These are phyloP conservation scores for Sinapis alba DNA, from an alignment of 441 rosid genomes.

Conservation along the genomic window DNA sequence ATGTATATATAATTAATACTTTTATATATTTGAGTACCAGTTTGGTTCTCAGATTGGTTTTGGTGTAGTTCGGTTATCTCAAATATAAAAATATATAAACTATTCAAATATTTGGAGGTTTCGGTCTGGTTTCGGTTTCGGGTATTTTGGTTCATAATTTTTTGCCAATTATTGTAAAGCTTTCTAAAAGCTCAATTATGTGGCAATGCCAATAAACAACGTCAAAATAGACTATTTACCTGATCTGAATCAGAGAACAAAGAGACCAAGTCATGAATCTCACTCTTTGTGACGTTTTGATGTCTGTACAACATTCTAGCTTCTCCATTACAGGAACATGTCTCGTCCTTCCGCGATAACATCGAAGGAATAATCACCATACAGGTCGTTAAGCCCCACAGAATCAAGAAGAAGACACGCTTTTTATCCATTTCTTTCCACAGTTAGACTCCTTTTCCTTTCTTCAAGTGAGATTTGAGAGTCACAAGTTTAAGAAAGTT, in stretches of 20 bases:
- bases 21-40: no score
- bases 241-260: conserved; percentile 71
- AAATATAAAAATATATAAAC: no score
- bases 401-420: conserved; percentile 48
- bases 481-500: conserved; percentile 57
- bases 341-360: conserved; percentile 41
- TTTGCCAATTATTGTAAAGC: no score
- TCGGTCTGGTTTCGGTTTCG: no score
- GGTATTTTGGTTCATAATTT: no score
- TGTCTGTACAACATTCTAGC: conserved; percentile 46
- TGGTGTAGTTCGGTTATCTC: no score
- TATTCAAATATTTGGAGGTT: no score
- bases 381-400: conserved; percentile 38
- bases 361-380: conserved; percentile 44
- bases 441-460: conserved; percentile 48
- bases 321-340: conserved; percentile 45
- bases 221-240: conserved; percentile 48
- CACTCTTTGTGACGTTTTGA: conserved; percentile 58
- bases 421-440: conserved; percentile 52
- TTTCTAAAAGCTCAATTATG: neutral
- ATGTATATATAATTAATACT: no score
- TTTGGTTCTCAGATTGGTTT: no score
- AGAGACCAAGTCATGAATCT: conserved; percentile 56
- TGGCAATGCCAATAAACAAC: neutral
- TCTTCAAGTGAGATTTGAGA: conserved; percentile 59